Evolutionary conservation across 371 early-diverging fungal genomes (phyloP).

Genomic region (Coemansia sp.): DNA sequence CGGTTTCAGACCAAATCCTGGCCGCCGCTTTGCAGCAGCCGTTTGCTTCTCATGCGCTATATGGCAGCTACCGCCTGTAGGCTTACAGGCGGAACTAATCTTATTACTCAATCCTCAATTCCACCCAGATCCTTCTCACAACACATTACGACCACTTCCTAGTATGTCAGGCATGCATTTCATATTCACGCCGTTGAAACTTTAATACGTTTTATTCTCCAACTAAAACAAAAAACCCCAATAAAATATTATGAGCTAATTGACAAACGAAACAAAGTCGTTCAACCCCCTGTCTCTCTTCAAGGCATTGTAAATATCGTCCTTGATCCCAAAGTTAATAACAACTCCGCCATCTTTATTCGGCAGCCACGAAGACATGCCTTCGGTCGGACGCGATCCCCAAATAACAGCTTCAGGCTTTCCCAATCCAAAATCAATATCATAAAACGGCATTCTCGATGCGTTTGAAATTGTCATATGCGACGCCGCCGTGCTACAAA

Average conservation of each 20-base stretch:
- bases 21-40: no score
- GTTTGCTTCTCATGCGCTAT: no score
- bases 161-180: neutral
- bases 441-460: conserved; percentile 22
- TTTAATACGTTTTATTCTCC: neutral
- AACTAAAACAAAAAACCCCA: neutral
- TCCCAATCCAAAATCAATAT: conserved; percentile 25
- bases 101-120: no score
- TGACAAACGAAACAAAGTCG: conserved; percentile 17
- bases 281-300: conserved; percentile 12
- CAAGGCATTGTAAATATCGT: conserved; percentile 7
- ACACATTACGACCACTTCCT: neutral
- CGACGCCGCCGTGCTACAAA: conserved; percentile 5
- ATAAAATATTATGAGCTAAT: conserved; percentile 5
- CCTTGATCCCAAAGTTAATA: conserved; percentile 21
- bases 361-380: conserved; percentile 23
- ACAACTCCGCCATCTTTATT: conserved; percentile 20
- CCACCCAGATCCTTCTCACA: no score
- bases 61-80: no score
- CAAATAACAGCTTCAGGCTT: conserved; percentile 11
- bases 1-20: no score
- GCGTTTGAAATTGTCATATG: conserved; percentile 23
- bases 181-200: neutral
- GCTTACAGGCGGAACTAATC: no score
- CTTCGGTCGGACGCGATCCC: conserved; percentile 19